Percentiles rank a stretch among this genome's conserved stretches.
These are phyloP conservation scores for Myxozyma geophila DNA, from an alignment of 805 yeast genomes.

Conservation along the genomic window DNA sequence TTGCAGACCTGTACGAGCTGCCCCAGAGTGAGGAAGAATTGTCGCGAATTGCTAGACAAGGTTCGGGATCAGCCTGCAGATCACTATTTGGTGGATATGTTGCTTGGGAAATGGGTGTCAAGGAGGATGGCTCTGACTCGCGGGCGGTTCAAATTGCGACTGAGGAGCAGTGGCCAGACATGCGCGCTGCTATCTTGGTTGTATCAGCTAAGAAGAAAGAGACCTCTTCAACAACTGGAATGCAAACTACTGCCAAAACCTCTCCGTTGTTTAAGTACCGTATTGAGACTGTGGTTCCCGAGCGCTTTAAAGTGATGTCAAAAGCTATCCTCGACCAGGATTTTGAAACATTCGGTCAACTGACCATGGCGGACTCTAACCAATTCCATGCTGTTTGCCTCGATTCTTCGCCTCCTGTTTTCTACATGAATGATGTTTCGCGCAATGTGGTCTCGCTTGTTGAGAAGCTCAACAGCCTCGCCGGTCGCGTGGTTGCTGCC, in stretches of 20 bases:
- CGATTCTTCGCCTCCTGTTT: slow-evolving; percentile 94
- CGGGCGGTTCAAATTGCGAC: slow-evolving; percentile 93
- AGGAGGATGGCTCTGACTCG: slow-evolving; percentile 83
- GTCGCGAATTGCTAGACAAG: slow-evolving; percentile 94
- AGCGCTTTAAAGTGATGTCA: slow-evolving; percentile 82
- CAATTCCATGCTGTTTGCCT: slow-evolving; percentile 98
- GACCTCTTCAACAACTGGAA: slow-evolving; percentile 91
- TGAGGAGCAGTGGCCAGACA: slow-evolving; percentile 82
- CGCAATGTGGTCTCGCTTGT: slow-evolving; percentile 77
- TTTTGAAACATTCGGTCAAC: slow-evolving; percentile 78
- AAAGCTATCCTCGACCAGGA: slow-evolving; percentile 72
- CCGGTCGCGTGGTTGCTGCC: slow-evolving; percentile 76
- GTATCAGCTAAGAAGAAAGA: slow-evolving; percentile 94
- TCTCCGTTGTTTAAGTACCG: slow-evolving; percentile 85
- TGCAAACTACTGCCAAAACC: slow-evolving; percentile 92
- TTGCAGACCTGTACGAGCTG: slow-evolving; percentile 80
- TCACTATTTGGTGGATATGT: slow-evolving; percentile 97
- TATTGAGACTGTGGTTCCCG: slow-evolving; percentile 80
- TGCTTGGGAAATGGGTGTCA: slow-evolving; percentile 96
- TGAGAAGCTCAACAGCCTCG: slow-evolving; percentile 72
- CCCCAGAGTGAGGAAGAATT: slow-evolving; percentile 86
- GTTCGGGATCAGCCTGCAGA: slow-evolving; percentile 98
- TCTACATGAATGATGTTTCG: slow-evolving; percentile 89
- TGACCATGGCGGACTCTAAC: slow-evolving; percentile 96
- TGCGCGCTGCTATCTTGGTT: slow-evolving; percentile 90